A percentile compares a stretch with the other conserved stretches of the same genome.
Evolutionary conservation across 73 alveolate species (phyloP).

Genomic region (Paramecium biaurelia): DNA sequence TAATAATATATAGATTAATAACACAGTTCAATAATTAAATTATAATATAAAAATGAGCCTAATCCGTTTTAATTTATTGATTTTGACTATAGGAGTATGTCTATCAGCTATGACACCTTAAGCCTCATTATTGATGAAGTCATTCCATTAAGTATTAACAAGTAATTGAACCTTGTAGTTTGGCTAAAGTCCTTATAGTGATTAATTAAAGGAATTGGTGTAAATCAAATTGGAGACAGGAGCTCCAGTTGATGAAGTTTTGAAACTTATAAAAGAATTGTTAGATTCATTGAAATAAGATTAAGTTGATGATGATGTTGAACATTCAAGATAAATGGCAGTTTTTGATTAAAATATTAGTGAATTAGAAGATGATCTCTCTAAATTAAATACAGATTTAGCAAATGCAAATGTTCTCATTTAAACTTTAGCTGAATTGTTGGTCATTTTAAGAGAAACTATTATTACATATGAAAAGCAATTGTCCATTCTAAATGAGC

Average conservation of each 20-base stretch:
- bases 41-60: slow-evolving; percentile 1
- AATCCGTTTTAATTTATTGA: slow-evolving; percentile 34
- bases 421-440: not conserved
- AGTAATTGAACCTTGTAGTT: not conserved
- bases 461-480: slow-evolving; percentile 14
- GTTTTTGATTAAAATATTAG: not conserved
- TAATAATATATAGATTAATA: not conserved
- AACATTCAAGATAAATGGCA: slow-evolving; percentile 18
- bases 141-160: not conserved
- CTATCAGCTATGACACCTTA: not conserved
- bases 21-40: not conserved
- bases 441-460: not conserved
- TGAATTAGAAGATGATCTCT: slow-evolving; percentile 4
- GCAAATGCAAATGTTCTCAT: not conserved
- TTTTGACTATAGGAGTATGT: not conserved
- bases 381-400: not conserved
- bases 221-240: slow-evolving; percentile 28
- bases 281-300: not conserved
- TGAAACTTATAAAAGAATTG: slow-evolving; percentile 18
- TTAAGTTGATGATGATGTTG: slow-evolving; percentile 42
- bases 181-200: not conserved
- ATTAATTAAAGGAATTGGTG: not conserved
- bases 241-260: slow-evolving; percentile 3
- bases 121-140: not conserved
- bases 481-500: not conserved